Evolutionary conservation across 108 stramenopile species (phyloP), one percentile per base, ranked within the genome.

Genomic region (Cyclotella atomus): DNA sequence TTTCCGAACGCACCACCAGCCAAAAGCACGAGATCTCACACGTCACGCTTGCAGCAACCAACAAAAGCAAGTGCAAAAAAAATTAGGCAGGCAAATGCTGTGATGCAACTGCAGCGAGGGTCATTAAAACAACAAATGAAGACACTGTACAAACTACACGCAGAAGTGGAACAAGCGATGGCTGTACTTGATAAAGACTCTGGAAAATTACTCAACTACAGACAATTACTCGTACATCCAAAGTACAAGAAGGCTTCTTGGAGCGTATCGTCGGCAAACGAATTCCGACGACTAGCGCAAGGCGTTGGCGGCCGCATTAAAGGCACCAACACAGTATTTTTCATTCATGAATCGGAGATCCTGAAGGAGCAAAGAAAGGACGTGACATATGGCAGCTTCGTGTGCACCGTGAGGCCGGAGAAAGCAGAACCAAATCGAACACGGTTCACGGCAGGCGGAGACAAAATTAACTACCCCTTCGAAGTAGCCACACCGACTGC

Each of bases 401-500:
- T 77, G 29, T 50, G 63, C 36, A 34, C 20, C 56, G 35, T 70
- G 7, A 27, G 68, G 36, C 83, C 86, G 6, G 62, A 73, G 44
- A 81, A 81, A 27, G 75, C 25, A n/a, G 53, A 77, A 17, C 71
- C 68, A 35, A 35, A 78, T 38, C 70, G 84, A 2, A 54, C 65
- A 15, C 60, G 83, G 7, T 53, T 76, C 25, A 82, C 77, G 0
- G 77, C 70, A 14, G 85, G 80, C 0, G 84, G 81, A 46, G 34
- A 85, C 35, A 55, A 23, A 0, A 54, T 86, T 34, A 60, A 80
- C 20, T 82, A 77, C 66, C 49, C 65, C 17, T 34, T 28, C 0
- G 71, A 75, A n/a, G 61, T 36, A 6, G 60, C 54, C 49, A 81
- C 55, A 45, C 89, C 89, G 3, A 86, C 89, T 15, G 65, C 86